Base-by-base conservation (phyloP, 352 stramenopile genomes). In the Pythium chondricola region DNA sequence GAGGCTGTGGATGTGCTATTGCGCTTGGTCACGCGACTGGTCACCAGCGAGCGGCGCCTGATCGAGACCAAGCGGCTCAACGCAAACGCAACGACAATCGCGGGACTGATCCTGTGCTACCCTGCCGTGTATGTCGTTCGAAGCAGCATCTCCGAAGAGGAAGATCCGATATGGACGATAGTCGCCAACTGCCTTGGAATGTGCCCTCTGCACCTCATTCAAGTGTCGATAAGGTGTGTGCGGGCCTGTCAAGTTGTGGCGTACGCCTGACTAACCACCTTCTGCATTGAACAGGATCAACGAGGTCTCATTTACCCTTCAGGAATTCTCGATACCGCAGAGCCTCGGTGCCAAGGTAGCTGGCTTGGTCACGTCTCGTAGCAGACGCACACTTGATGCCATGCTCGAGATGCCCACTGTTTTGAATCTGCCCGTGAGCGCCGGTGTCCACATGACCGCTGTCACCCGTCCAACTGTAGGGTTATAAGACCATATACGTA, bases 281-380 rank as follows among this genome's bases (percentile, higher is more conserved):
- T n/a, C n/a, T n/a, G n/a, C n/a, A n/a, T n/a, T n/a, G n/a, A n/a
- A 27, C 2, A 44, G 9, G n/a, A 16, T 18, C 17, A 17, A 27
- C 16, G 22, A 22, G n/a, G 20, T 27, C 8, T 67, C 26, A 46
- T 56, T 63, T 63, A 52, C 51, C 24, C 45, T 85, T 16, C 68
- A 73, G 17, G 67, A 81, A 33, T 84, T 86, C 51, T 81, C 74
- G 6, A 48, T 80, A 9, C 74, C 74, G 18, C 56, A 71, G 25
- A 60, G 71, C 41, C 41, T 82, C 14, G 16, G 2, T 14, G 4
- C 20, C 11, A 17, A 16, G 22, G 21, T n/a, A 9, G n/a, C 14
- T 25, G n/a, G n/a, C n/a, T n/a, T n/a, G n/a, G n/a, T n/a, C n/a
- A n/a, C n/a, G n/a, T n/a, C n/a, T n/a, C n/a, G 6, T 24, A 14